Percentiles rank a stretch among this genome's conserved stretches.
Conservation (phyloP, 176 grass and related monocot species). For the Cenchrus fungigraminus region DNA sequence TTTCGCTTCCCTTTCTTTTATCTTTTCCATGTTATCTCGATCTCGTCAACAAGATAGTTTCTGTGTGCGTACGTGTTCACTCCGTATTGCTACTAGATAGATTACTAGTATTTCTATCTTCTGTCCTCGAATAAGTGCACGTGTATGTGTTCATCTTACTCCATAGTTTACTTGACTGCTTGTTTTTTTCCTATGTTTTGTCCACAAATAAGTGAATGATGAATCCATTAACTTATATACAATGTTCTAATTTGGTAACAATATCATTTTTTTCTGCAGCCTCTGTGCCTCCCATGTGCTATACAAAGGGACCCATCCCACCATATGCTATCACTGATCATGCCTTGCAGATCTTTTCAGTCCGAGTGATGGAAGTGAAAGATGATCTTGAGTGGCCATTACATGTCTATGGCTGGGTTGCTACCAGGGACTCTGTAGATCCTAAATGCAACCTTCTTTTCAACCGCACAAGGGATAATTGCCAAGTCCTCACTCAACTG, state of each 20-base stretch:
- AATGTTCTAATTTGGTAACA: too few species aligned
- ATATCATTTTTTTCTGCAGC: not conserved
- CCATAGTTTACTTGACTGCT: too few species aligned
- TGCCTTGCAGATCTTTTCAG: not conserved
- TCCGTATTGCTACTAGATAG: not conserved
- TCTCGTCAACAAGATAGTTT: not conserved
- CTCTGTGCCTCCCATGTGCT: not conserved
- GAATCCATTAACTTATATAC: too few species aligned
- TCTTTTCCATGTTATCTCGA: not conserved
- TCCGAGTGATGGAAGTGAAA: not conserved
- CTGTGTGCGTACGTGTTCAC: not conserved
- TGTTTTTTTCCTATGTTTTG: too few species aligned
- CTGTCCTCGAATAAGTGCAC: not conserved
- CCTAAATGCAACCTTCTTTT: not conserved
- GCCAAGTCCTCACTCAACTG: not conserved
- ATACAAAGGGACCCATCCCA: not conserved
- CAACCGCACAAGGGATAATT: slow-evolving; percentile 4
- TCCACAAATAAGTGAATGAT: too few species aligned
- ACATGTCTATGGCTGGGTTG: not conserved
- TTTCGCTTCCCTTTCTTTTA: too few species aligned
- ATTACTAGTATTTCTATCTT: not conserved
- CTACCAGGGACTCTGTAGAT: not conserved
- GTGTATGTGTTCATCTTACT: too few species aligned
- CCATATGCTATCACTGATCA: not conserved
- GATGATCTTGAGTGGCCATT: not conserved